A percentile compares a stretch with the other conserved stretches of the same genome.
Evolutionary conservation across 495 filamentous ascomycete species (phyloP).

Genomic region (Aspergillus cristatus): DNA sequence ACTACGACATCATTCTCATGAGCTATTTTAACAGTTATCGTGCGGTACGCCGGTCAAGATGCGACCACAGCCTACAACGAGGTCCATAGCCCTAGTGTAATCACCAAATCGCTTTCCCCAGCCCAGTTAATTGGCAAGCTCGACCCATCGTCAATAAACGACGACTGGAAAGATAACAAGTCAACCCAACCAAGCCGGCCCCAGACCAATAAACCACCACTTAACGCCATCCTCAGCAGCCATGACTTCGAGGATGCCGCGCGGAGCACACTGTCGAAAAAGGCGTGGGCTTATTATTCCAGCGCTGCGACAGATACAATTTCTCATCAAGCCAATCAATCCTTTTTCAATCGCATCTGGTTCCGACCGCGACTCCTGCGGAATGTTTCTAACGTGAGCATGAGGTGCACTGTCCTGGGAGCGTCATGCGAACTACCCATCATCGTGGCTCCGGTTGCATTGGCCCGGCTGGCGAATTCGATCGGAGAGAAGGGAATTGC

Average conservation of each 20-base stretch:
- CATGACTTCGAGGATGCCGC: slow-evolving; percentile 62
- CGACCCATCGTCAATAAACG: slow-evolving; percentile 24
- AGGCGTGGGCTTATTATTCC: slow-evolving; percentile 66
- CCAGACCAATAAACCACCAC: slow-evolving; percentile 44
- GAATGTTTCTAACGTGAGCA: slow-evolving; percentile 46
- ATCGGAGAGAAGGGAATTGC: slow-evolving; percentile 57
- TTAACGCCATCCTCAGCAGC: slow-evolving; percentile 49
- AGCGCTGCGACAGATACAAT: slow-evolving; percentile 62
- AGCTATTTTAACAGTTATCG: no score
- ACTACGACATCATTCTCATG: no score
- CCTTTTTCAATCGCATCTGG: slow-evolving; percentile 43
- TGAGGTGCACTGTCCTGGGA: slow-evolving; percentile 47
- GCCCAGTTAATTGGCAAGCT: no score
- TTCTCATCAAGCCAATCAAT: slow-evolving; percentile 41
- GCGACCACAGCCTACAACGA: slow-evolving; percentile 49
- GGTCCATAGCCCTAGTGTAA: no score
- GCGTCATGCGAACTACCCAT: slow-evolving; percentile 48
- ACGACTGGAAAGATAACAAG: no score
- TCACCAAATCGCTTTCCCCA: no score
- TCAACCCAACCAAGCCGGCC: no score
- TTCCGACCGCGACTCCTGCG: slow-evolving; percentile 61
- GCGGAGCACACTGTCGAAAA: slow-evolving; percentile 41
- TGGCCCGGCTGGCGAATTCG: slow-evolving; percentile 51
- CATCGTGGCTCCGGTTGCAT: slow-evolving; percentile 55
- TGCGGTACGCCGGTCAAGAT: slow-evolving; percentile 47